Evolutionary conservation across 441 rosid genomes (phyloP), one percentile per base, ranked within the genome.

Genomic region (Jatropha podagrica): DNA sequence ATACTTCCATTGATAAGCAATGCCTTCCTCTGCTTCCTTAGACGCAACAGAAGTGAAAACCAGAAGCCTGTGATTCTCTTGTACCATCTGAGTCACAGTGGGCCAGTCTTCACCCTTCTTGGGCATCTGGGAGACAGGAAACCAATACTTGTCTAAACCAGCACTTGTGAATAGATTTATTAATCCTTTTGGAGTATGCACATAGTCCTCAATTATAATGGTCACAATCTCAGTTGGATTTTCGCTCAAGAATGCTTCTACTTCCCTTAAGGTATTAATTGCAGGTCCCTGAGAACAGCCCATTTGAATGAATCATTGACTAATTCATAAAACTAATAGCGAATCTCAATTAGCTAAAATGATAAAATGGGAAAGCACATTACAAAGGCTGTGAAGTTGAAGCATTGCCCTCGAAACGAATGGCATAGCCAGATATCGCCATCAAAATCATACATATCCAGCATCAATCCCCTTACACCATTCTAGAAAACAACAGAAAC

Each of bases 341-440:
- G 15, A 40, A 66, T 68, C 40, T 69, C 20, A 73, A 74, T 70
- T 72, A 72, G 32, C 26, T 62, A 54, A 68, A 72, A 49, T 40
- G 26, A 65, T 58, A 41, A 66, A 51, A 77, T 46, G 32, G 12
- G 18, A 11, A 23, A 66, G 71, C 69, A 81, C 40, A 77, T 90
- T 91, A 95, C 98, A 80, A 95, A 95, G 68, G 98, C 98, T 0
- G 99, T 95, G 91, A 95, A 90, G 86, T 93, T 91, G 89, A 83
- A 93, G 72, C 99, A 93, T 87, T 91, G 94, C 46, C 97, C 97
- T 40, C 83, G 85, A 84, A 93, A 92, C 0, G 99, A 95, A 86
- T 95, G 99, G 79, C 99, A 93, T 44, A 95, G 97, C 99, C 97
- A 95, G 56, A 95, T 87, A 82, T 95, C 97, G 17, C 81, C 84